A percentile compares a stretch with the other conserved stretches of the same genome.
Evolutionary conservation across 1,139 yeast genomes (phyloP).

Genomic region (Hanseniaspora sp.): DNA sequence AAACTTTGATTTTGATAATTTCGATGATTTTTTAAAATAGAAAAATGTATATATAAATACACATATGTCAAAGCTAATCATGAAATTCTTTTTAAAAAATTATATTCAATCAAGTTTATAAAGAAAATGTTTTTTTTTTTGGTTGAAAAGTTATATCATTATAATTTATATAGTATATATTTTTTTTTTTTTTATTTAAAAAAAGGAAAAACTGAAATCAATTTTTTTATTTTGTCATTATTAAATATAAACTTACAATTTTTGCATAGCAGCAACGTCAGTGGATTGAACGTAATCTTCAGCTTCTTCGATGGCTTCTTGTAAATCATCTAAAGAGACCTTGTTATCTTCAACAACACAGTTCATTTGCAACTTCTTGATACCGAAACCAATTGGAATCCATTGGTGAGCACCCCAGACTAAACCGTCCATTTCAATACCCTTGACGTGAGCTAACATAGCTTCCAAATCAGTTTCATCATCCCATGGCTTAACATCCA

Average conservation of each 20-base stretch:
- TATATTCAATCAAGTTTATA: no score
- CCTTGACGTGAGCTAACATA: constrained; percentile 75
- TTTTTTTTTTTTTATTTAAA: not conserved
- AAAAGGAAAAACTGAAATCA: not conserved
- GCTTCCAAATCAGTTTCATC: constrained; percentile 93
- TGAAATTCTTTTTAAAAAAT: no score
- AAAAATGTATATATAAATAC: no score
- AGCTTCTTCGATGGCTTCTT: constrained; percentile 74
- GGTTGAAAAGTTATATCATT: not conserved
- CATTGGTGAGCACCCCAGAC: constrained; percentile 97
- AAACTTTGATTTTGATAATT: constrained; percentile 16
- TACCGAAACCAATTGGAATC: constrained; percentile 98
- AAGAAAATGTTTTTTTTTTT: no score
- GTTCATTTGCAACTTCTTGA: constrained; percentile 98
- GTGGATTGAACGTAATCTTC: constrained; percentile 99
- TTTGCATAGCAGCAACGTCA: constrained; percentile 96
- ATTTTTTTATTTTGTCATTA: not conserved
- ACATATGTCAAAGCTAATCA: no score
- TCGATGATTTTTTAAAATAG: constrained; percentile 16
- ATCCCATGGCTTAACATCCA: constrained; percentile 99
- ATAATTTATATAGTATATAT: not conserved
- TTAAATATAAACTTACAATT: constrained; percentile 48
- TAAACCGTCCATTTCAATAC: constrained; percentile 81
- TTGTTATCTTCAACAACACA: constrained; percentile 93
- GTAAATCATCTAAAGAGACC: constrained; percentile 87